Evolutionary conservation across 2,329 filamentous ascomycete genomes (phyloP).

Genomic region (Grosmannia huntii): DNA sequence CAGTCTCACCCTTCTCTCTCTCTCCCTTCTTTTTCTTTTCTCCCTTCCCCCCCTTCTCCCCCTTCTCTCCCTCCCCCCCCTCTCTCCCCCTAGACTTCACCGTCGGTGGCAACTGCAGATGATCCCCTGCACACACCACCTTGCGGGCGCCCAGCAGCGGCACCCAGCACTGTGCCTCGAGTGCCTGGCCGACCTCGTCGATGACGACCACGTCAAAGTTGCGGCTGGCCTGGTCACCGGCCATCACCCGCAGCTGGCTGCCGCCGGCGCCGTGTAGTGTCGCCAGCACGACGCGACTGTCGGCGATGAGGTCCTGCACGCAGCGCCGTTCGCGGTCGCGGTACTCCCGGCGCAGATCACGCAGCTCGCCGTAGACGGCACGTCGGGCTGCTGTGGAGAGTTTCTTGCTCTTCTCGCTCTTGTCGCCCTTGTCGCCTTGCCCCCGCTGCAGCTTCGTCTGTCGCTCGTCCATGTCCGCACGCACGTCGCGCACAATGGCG

Average conservation of each 20-base stretch:
- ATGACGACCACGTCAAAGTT: slow-evolving; percentile 89
- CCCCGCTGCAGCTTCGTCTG: slow-evolving; percentile 19
- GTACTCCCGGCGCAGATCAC: slow-evolving; percentile 77
- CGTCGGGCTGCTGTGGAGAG: neutral
- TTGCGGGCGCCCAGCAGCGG: slow-evolving; percentile 70
- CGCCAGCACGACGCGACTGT: slow-evolving; percentile 78
- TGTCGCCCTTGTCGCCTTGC: too few species aligned
- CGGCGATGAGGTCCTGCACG: slow-evolving; percentile 58
- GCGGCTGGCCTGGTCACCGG: slow-evolving; percentile 32
- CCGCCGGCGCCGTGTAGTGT: slow-evolving; percentile 89
- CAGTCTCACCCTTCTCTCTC: neutral
- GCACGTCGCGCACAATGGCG: slow-evolving; percentile 77
- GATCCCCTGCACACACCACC: slow-evolving; percentile 84
- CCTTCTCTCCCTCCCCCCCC: neutral
- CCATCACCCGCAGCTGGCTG: slow-evolving; percentile 50
- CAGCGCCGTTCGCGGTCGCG: slow-evolving; percentile 73
- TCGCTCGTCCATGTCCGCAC: slow-evolving; percentile 72
- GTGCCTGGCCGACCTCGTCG: slow-evolving; percentile 88
- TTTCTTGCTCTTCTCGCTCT: neutral
- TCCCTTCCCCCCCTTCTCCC: neutral
- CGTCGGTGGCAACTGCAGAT: slow-evolving; percentile 85
- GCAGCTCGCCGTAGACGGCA: slow-evolving; percentile 75
- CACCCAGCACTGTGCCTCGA: slow-evolving; percentile 97
- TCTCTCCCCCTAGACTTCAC: slow-evolving; percentile 53
- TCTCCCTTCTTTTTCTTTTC: neutral